These are phyloP conservation scores for Chlorella sp. DNA, from an alignment of 139 green algal species.

Conservation along the genomic window DNA sequence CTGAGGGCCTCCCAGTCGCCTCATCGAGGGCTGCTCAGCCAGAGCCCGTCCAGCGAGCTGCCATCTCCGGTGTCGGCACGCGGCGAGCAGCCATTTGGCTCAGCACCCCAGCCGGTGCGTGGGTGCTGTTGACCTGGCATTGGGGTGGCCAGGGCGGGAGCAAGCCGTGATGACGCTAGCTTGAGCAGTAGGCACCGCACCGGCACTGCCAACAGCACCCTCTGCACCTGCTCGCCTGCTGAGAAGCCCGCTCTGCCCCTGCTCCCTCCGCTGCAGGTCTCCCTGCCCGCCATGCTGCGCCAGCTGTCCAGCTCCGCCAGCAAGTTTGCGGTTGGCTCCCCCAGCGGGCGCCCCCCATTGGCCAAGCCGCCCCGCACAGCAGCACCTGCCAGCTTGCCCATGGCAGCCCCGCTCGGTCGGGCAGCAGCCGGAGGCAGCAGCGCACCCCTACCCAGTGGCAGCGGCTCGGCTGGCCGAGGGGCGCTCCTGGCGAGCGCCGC, in stretches of 20 bases:
- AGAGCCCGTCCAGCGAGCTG: slow-evolving; percentile 2
- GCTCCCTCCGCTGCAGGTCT: background rate
- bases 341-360: background rate
- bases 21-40: slow-evolving; percentile 19
- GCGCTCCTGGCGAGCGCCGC: background rate
- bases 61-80: background rate
- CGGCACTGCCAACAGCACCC: too few species aligned
- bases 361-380: slow-evolving; percentile 6
- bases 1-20: slow-evolving; percentile 17
- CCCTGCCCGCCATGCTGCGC: slow-evolving; percentile 27
- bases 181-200: background rate
- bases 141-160: background rate
- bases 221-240: background rate
- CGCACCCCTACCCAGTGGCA: background rate
- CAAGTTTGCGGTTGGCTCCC: background rate
- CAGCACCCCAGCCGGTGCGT: slow-evolving; percentile 17
- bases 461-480: background rate
- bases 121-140: background rate
- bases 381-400: background rate
- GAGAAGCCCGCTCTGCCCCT: background rate
- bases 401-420: background rate
- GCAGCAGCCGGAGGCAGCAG: background rate
- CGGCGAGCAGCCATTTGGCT: slow-evolving; percentile 10
- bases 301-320: slow-evolving; percentile 18
- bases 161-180: background rate